These are phyloP conservation scores for Eimeria tenella DNA, from an alignment of 169 alveolate species.

Conservation along the genomic window DNA sequence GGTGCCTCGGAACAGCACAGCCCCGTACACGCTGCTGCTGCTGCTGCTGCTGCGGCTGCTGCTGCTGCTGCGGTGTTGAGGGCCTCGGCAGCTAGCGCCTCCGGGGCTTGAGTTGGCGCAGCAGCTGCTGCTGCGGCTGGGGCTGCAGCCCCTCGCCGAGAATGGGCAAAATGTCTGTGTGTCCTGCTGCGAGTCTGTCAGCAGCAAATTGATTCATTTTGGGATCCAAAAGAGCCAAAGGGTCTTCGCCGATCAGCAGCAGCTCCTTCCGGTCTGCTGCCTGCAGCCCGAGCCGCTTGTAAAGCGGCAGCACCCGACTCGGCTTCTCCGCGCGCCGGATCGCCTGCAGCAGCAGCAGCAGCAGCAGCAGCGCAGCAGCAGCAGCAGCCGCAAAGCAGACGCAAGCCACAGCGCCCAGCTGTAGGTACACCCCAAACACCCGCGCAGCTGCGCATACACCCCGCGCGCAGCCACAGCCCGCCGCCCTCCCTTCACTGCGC, in stretches of 20 bases:
- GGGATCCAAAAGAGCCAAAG: conserved; percentile 47
- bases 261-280: conserved; percentile 16
- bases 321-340: conserved; percentile 14
- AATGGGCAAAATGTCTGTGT: conserved; percentile 33
- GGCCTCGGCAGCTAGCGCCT: background rate
- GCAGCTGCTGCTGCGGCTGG: background rate
- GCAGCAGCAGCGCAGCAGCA: conserved; percentile 42
- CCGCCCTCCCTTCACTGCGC: background rate
- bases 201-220: conserved; percentile 2
- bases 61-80: background rate
- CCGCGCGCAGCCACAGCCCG: background rate
- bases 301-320: conserved; percentile 22
- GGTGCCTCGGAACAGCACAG: no score
- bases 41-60: background rate
- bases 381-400: background rate
- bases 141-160: background rate
- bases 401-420: no score
- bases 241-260: conserved; percentile 38
- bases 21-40: background rate
- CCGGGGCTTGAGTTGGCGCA: background rate
- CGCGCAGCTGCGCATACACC: no score
- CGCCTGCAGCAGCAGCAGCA: conserved; percentile 45
- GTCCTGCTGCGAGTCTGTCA: conserved; percentile 29
- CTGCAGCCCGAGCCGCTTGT: background rate
- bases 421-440: no score